Percentiles rank a stretch among this genome's conserved stretches.
Conservation (phyloP, 306 rosid species). For the Malus orientalis region DNA sequence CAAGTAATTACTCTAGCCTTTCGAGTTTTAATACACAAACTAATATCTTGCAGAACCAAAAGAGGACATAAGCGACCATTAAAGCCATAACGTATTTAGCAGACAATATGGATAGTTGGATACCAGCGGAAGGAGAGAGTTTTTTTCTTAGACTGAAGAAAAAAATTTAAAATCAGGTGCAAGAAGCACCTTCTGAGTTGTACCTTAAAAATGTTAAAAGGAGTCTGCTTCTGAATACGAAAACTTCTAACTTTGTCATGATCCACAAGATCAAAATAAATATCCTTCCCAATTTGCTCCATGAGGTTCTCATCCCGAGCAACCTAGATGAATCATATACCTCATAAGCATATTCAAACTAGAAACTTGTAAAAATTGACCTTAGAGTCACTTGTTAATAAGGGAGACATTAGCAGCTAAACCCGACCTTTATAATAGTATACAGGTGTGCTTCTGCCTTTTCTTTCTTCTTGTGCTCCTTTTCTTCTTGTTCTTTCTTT, state of each 20-base stretch:
- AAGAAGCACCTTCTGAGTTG: background rate
- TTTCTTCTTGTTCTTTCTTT: conserved; percentile 87
- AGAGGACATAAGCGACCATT: background rate
- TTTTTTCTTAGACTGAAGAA: background rate
- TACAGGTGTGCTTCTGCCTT: conserved; percentile 86
- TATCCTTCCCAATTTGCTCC: conserved; percentile 79
- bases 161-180: background rate
- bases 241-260: conserved; percentile 89
- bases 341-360: background rate
- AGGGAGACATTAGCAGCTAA: conserved; percentile 6
- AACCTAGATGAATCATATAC: conserved; percentile 42
- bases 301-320: conserved; percentile 67
- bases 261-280: conserved; percentile 90
- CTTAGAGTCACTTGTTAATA: conserved; percentile 2
- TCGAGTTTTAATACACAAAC: background rate
- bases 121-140: background rate
- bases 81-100: background rate
- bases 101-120: background rate
- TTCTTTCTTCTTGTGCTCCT: conserved; percentile 80
- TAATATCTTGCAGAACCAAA: background rate
- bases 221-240: conserved; percentile 68
- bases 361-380: background rate
- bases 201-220: conserved; percentile 79
- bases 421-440: conserved; percentile 71
- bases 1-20: background rate